Conservation (phyloP, 2,329 filamentous ascomycete genomes). For the Hypoxylon sp. region DNA sequence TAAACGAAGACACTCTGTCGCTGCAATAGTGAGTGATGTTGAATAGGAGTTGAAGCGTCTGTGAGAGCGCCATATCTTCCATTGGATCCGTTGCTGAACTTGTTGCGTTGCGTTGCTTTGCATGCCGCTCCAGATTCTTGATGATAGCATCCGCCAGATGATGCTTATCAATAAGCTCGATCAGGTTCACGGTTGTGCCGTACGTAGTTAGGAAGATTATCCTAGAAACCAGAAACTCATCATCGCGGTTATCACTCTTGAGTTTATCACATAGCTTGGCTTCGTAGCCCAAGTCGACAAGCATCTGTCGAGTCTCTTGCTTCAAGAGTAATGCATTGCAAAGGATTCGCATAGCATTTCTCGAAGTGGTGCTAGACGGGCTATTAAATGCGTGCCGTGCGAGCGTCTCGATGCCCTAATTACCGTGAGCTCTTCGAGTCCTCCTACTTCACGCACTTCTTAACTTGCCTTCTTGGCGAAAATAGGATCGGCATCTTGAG, state of each 20-base stretch:
- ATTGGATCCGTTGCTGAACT: constrained; percentile 65
- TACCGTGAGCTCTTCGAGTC: constrained; percentile 35
- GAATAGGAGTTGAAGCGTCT: constrained; percentile 90
- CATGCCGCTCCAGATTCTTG: constrained; percentile 78
- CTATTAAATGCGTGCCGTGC: constrained; percentile 79
- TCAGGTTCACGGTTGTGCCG: constrained; percentile 76
- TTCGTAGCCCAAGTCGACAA: constrained; percentile 78
- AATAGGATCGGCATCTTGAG: constrained; percentile 80
- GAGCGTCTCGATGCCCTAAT: constrained; percentile 80
- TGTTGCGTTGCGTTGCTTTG: constrained; percentile 57
- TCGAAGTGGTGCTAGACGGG: constrained; percentile 71
- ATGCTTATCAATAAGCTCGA: constrained; percentile 74
- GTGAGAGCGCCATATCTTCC: constrained; percentile 82
- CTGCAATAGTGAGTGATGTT: constrained; percentile 85
- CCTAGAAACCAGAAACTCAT: constrained; percentile 87
- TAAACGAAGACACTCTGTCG: constrained; percentile 72
- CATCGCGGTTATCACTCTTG: constrained; percentile 79
- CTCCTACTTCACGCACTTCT: neutral
- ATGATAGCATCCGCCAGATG: constrained; percentile 76
- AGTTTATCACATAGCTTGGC: constrained; percentile 77
- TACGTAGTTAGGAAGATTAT: constrained; percentile 87
- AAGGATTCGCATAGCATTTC: constrained; percentile 83
- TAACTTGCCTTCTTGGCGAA: constrained; percentile 78
- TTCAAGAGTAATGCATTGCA: constrained; percentile 86
- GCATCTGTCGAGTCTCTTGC: constrained; percentile 75